Evolutionary conservation across 2,329 filamentous ascomycete genomes (phyloP), one percentile per base, ranked within the genome.

Genomic region (Fonsecaea nubica): DNA sequence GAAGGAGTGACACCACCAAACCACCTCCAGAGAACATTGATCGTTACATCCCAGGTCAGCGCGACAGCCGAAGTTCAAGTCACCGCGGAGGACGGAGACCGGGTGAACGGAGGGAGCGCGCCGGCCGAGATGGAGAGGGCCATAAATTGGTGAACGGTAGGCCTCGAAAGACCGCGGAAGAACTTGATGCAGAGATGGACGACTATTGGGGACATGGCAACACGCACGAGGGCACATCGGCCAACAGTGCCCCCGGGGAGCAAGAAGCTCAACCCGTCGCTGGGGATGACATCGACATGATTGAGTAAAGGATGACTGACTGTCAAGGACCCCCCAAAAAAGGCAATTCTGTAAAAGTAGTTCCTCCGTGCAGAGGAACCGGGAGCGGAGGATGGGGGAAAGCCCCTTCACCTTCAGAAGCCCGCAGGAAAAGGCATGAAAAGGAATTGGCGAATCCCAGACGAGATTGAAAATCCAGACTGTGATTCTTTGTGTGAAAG

Each of bases 121-220:
- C 70, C 32, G 67, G 65, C 48, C 69, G 64, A 66, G 75, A 66
- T 62, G 73, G 64, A 71, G 74, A 76, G 78, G 67, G 81, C 79
- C 71, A 80, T 36, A 81, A 57, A 36, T 13, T 81, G 55, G 83
- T 81, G 18, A 84, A 86, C 61, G 85, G 85, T 45, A 86, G 92
- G 57, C 84, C 88, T 1, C 90, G 88, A 79, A 97, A 96, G 85
- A 97, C 93, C 0, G 90, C 93, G 72, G 92, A 96, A 74, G 92
- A 97, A 77, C 83, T 97, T 48, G 93, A 97, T 77, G 92, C 92
- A n/a, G 93, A 97, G 80, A 97, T 97, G 93, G 92, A 90, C 35
- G 92, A 97, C 76, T 97, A 97, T 78, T 97, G 92, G 83, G 89
- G 85, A 35, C 81, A 80, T 32, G 77, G 78, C 42, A 77, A 10